These are phyloP conservation scores for Rhinocladiella mackenziei DNA, from an alignment of 2,329 filamentous ascomycete genomes.

Conservation along the genomic window DNA sequence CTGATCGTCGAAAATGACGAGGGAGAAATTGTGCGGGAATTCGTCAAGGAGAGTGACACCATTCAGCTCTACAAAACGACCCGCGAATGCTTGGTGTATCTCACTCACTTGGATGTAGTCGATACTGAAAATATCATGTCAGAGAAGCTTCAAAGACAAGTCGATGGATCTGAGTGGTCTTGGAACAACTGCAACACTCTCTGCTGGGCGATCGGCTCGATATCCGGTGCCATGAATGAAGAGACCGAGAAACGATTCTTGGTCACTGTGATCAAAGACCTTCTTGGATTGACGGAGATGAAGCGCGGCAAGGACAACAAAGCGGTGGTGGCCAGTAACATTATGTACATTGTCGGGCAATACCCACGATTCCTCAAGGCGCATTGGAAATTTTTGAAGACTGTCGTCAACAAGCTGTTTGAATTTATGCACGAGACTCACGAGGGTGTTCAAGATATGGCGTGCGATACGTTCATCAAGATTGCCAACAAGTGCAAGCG, in stretches of 20 bases:
- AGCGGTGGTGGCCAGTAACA: constrained; percentile 96
- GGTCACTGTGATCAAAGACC: constrained; percentile 97
- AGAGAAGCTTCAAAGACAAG: constrained; percentile 91
- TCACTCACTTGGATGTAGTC: constrained; percentile 94
- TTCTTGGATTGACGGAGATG: constrained; percentile 95
- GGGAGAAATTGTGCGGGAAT: constrained; percentile 96
- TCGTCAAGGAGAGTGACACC: constrained; percentile 98
- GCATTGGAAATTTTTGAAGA: constrained; percentile 99
- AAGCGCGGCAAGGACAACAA: constrained; percentile 99
- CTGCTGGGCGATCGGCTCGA: constrained; percentile 98
- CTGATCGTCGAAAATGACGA: constrained; percentile 99
- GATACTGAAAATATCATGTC: constrained; percentile 99
- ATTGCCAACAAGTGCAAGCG: constrained; percentile 97
- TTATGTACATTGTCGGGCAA: constrained; percentile 99
- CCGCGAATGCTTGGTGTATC: constrained; percentile 90
- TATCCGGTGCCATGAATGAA: constrained; percentile 98
- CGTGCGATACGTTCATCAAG: constrained; percentile 99
- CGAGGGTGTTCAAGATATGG: constrained; percentile 99
- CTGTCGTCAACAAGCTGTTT: constrained; percentile 98
- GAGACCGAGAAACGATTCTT: constrained; percentile 98
- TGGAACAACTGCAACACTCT: constrained; percentile 99
- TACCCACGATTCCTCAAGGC: constrained; percentile 98
- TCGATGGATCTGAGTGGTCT: constrained; percentile 94
- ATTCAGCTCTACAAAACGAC: constrained; percentile 99
- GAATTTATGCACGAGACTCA: constrained; percentile 99